Conservation (phyloP, 148 eudicot genomes). For the Spergularia bocconei region DNA sequence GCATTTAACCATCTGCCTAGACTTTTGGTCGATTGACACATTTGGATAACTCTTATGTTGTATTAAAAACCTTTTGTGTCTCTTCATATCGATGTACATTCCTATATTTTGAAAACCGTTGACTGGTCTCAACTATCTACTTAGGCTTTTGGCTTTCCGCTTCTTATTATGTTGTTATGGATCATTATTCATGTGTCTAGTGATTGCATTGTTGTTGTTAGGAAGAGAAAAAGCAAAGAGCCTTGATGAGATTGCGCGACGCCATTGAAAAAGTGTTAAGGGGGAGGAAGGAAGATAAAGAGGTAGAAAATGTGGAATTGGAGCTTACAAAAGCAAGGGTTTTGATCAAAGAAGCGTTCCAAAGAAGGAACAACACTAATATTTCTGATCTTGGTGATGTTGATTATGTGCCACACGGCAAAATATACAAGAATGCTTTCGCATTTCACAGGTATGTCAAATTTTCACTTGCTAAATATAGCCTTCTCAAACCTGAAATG, state of each 20-base stretch:
- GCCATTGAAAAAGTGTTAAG: slow-evolving; percentile 28
- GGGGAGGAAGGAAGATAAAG: slow-evolving; percentile 28
- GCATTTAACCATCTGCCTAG: background rate
- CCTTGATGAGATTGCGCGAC: slow-evolving; percentile 24
- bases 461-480: too few species aligned
- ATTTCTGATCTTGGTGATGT: slow-evolving; percentile 29
- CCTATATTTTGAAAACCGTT: too few species aligned
- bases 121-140: too few species aligned
- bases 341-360: slow-evolving; percentile 48
- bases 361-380: slow-evolving; percentile 1
- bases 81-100: too few species aligned
- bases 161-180: background rate
- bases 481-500: too few species aligned
- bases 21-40: background rate
- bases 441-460: slow-evolving; percentile 61
- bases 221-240: slow-evolving; percentile 46
- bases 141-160: too few species aligned
- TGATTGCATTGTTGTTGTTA: background rate
- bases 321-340: slow-evolving; percentile 49
- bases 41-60: too few species aligned
- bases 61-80: too few species aligned
- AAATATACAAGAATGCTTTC: slow-evolving; percentile 52
- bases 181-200: too few species aligned
- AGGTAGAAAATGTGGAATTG: slow-evolving; percentile 38
- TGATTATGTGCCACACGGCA: slow-evolving; percentile 49